A percentile compares a stretch with the other conserved stretches of the same genome.
Conservation (phyloP, 2,329 filamentous ascomycete species). For the Macrophomina tecta region DNA sequence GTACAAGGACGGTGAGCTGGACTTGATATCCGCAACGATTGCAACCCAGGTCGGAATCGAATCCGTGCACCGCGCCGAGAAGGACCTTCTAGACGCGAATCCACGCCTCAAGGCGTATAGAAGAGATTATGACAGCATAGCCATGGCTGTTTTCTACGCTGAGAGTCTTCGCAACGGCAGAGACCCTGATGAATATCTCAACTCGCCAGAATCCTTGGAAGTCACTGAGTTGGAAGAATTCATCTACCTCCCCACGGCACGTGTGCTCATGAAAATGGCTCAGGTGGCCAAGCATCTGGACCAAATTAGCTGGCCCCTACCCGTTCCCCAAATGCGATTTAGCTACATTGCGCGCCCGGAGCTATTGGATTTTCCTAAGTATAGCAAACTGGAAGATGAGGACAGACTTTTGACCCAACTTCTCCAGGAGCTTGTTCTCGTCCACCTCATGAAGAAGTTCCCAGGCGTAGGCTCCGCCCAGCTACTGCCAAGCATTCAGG, state of each 20-base stretch:
- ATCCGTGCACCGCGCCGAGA: background rate
- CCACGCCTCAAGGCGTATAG: background rate
- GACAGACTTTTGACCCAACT: conserved; percentile 5
- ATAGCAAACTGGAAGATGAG: background rate
- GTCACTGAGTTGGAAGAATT: background rate
- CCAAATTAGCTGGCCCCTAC: background rate
- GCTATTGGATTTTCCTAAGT: background rate
- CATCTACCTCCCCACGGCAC: conserved; percentile 1
- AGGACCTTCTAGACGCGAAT: background rate
- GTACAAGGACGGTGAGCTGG: background rate
- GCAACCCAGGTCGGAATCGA: background rate
- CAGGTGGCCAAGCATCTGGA: background rate
- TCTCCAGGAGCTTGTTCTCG: background rate
- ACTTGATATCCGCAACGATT: background rate
- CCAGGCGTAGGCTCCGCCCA: background rate
- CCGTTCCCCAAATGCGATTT: background rate
- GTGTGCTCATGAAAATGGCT: background rate
- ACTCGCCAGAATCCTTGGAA: background rate
- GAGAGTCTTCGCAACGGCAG: conserved; percentile 6
- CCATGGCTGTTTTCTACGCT: conserved; percentile 6
- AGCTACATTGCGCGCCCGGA: conserved; percentile 3
- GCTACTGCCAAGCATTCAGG: background rate
- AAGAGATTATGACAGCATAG: background rate
- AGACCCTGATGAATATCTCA: background rate
- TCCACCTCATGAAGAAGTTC: background rate